Evolutionary conservation across 2,329 filamentous ascomycete genomes (phyloP).

Genomic region (Diaporthe vexans): DNA sequence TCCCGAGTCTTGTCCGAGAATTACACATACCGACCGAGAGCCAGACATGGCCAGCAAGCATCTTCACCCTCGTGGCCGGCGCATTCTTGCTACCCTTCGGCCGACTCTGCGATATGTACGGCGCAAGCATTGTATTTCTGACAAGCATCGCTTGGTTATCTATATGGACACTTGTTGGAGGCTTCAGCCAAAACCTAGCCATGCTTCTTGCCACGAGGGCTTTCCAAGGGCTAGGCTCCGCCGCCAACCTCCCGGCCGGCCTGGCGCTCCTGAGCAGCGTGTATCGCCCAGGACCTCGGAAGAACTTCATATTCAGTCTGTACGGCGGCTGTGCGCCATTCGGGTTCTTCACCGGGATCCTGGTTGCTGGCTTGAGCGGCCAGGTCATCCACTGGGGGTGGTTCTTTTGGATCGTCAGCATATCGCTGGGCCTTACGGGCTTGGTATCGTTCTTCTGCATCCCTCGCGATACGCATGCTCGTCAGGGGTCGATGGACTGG

Average conservation of each 20-base stretch:
- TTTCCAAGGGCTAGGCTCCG: slow-evolving; percentile 71
- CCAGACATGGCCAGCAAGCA: slow-evolving; percentile 68
- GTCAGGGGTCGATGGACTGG: slow-evolving; percentile 73
- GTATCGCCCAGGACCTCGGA: slow-evolving; percentile 72
- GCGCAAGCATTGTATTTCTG: slow-evolving; percentile 61
- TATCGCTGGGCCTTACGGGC: slow-evolving; percentile 61
- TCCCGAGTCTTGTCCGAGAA: slow-evolving; percentile 67
- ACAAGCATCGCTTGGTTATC: slow-evolving; percentile 64
- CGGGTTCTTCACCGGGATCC: slow-evolving; percentile 68
- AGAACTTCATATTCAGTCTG: slow-evolving; percentile 69
- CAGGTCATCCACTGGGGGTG: slow-evolving; percentile 69
- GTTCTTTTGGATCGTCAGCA: slow-evolving; percentile 72
- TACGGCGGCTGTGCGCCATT: slow-evolving; percentile 60
- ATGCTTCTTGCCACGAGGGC: slow-evolving; percentile 73
- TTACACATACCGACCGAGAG: slow-evolving; percentile 68
- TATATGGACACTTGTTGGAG: slow-evolving; percentile 68
- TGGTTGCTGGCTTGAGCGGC: slow-evolving; percentile 68
- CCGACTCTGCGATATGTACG: slow-evolving; percentile 60
- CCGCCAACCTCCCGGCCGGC: slow-evolving; percentile 70
- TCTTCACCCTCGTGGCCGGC: slow-evolving; percentile 60
- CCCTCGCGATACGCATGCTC: slow-evolving; percentile 42
- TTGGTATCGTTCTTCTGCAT: slow-evolving; percentile 31
- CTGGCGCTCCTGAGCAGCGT: slow-evolving; percentile 71
- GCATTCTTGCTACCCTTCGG: slow-evolving; percentile 66
- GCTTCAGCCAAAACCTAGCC: slow-evolving; percentile 68